These are phyloP conservation scores for Entomortierella parvispora DNA, from an alignment of 192 early-diverging fungal species.

Conservation along the genomic window DNA sequence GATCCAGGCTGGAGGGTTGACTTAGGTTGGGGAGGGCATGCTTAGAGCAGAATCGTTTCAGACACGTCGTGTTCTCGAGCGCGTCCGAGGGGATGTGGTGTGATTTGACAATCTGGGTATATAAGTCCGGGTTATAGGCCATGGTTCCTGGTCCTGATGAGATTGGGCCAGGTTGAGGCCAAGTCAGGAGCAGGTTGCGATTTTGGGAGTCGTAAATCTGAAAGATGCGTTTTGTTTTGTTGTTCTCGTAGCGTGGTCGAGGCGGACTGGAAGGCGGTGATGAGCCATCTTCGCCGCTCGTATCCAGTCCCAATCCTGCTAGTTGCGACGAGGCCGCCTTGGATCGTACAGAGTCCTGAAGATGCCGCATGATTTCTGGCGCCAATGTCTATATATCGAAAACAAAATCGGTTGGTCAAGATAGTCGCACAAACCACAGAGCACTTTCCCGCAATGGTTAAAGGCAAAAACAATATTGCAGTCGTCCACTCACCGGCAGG, in stretches of 20 bases:
- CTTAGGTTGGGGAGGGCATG: slow-evolving; percentile 32
- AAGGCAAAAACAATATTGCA: neutral
- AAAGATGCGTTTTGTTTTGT: slow-evolving; percentile 52
- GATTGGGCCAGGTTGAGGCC: slow-evolving; percentile 50
- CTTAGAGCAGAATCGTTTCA: slow-evolving; percentile 52
- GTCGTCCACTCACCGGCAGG: slow-evolving; percentile 18
- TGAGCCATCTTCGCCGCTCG: neutral
- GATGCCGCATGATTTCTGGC: slow-evolving; percentile 41
- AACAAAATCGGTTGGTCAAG: neutral
- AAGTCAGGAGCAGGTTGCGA: slow-evolving; percentile 47
- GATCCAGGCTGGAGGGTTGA: slow-evolving; percentile 15
- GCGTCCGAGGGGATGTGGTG: slow-evolving; percentile 49
- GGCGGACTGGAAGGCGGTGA: slow-evolving; percentile 13
- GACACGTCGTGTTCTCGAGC: slow-evolving; percentile 48
- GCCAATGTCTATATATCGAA: slow-evolving; percentile 25
- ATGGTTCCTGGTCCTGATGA: slow-evolving; percentile 20
- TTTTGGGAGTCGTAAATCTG: slow-evolving; percentile 52
- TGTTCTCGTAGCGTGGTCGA: slow-evolving; percentile 14
- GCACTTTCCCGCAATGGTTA: neutral
- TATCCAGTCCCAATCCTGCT: neutral
- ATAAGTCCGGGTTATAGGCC: slow-evolving; percentile 47
- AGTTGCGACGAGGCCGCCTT: slow-evolving; percentile 12
- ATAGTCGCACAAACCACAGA: neutral
- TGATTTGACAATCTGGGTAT: slow-evolving; percentile 54
- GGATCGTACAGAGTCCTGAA: slow-evolving; percentile 24